These are phyloP conservation scores for Rhizomucor miehei DNA, from an alignment of 371 early-diverging fungal species.

Conservation along the genomic window DNA sequence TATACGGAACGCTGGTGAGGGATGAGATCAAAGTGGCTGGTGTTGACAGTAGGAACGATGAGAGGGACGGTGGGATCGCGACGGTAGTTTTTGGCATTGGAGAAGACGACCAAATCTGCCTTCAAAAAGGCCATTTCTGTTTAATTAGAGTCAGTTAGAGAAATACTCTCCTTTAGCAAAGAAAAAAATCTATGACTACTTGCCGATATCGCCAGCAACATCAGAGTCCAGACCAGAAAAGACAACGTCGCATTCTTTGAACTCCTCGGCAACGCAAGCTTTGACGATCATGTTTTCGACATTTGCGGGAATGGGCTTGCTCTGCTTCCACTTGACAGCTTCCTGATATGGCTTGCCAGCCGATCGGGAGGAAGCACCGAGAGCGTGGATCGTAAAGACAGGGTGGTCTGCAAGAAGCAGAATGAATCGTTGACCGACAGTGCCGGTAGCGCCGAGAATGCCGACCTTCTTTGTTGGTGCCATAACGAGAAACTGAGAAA, in stretches of 20 bases:
- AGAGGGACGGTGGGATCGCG: conserved; percentile 87
- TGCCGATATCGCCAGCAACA: conserved; percentile 91
- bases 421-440: conserved; percentile 98
- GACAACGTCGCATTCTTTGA: conserved; percentile 81
- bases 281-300: conserved; percentile 63
- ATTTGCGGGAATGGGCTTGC: conserved; percentile 67
- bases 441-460: conserved; percentile 96
- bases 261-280: conserved; percentile 72
- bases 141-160: not conserved
- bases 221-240: conserved; percentile 93
- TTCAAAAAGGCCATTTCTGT: conserved; percentile 80
- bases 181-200: conserved; percentile 11
- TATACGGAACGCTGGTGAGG: conserved; percentile 71
- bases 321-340: conserved; percentile 88
- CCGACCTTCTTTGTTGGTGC: conserved; percentile 66
- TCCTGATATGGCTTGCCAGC: conserved; percentile 82
- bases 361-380: conserved; percentile 92
- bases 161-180: not conserved
- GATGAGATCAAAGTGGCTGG: conserved; percentile 80
- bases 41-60: conserved; percentile 90
- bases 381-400: conserved; percentile 76
- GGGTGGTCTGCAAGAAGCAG: conserved; percentile 85
- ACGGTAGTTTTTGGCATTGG: conserved; percentile 95
- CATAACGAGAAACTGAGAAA: conserved; percentile 1
- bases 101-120: conserved; percentile 85